Base-by-base conservation (phyloP, 2,329 filamentous ascomycete species). In the Exserohilum rostratum region DNA sequence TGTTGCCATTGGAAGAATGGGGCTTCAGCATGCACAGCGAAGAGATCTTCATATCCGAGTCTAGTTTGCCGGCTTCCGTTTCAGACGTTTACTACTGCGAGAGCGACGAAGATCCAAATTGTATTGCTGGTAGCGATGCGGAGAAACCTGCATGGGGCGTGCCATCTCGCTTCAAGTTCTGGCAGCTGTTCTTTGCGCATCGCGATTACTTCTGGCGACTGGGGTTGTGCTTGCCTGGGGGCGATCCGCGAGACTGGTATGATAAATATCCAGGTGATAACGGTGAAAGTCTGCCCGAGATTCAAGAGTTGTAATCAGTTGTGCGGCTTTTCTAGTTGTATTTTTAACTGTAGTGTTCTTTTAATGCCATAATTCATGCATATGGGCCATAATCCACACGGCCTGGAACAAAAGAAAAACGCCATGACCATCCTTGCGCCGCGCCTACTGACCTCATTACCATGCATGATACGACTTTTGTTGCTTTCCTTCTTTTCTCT, bases 161-260 rank as follows among this genome's bases (percentile, higher is more conserved):
- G 13, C 81, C 76, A n/a, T 76, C 75, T 74, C 84, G 75, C 73
- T 93, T 83, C 66, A 90, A 89, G 73, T 83, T 96, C n/a, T 96
- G 93, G 91, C 87, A 96, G 76, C 79, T 97, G 6, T 88, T 98
- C 70, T 96, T 96, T 75, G 90, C 93, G 1, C 95, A 99, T 77
- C 82, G 95, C 34, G 95, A 99, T 77, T 99, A 99, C 75, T 98
- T 99, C 76, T 96, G 91, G 90, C 83, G 95, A 52, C 76, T 99
- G 48, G 95, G 95, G 0, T 78, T 98, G 29, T 99, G 95, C 77
- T 81, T 97, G 2, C 93, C 93, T 0, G 89, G 89, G 11, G 90
- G 90, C 11, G 88, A 89, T 70, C 87, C 87, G 2, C 79, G 80
- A 40, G 84, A 90, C 63, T 90, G 88, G 88, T 84, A 72, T 15